These are phyloP conservation scores for Botryotinia convoluta DNA, from an alignment of 2,329 filamentous ascomycete genomes.

Conservation along the genomic window DNA sequence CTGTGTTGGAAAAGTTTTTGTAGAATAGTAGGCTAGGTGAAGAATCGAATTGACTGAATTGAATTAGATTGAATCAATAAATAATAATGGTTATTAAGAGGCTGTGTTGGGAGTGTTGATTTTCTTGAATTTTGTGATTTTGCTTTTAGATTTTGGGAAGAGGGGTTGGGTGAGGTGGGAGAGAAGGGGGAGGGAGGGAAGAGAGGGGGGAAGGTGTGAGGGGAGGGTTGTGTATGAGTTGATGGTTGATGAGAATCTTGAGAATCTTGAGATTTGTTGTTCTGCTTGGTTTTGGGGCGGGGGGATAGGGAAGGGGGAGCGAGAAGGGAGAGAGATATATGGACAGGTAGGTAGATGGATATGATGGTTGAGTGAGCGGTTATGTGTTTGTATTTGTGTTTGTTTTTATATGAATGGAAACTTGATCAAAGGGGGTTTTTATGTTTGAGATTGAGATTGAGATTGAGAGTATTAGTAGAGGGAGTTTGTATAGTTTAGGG, in stretches of 20 bases:
- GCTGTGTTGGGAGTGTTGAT: not conserved
- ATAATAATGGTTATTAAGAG: not conserved
- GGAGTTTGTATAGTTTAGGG: not conserved
- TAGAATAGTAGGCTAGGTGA: not conserved
- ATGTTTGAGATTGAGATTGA: not conserved
- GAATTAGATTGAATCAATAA: not conserved
- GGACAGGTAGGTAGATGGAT: not conserved
- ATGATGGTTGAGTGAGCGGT: not conserved
- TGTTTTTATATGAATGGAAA: too few relatives aligned
- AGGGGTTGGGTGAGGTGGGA: not conserved
- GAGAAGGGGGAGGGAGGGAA: too few relatives aligned
- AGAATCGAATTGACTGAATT: not conserved
- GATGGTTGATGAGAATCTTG: too few relatives aligned
- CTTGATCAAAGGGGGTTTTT: too few relatives aligned
- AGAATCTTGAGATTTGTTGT: not conserved
- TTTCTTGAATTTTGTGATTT: not conserved
- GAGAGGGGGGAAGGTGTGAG: not conserved
- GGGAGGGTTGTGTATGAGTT: not conserved
- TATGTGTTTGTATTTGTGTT: too few relatives aligned
- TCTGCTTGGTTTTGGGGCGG: not conserved
- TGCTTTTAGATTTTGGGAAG: not conserved
- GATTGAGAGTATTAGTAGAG: not conserved
- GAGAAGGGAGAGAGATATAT: too few relatives aligned
- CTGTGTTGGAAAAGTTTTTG: not conserved
- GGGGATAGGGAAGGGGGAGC: too few relatives aligned